Evolutionary conservation across 129 eudicot genomes (phyloP), one percentile per base, ranked within the genome.

Genomic region (Pulicaria dysenterica): DNA sequence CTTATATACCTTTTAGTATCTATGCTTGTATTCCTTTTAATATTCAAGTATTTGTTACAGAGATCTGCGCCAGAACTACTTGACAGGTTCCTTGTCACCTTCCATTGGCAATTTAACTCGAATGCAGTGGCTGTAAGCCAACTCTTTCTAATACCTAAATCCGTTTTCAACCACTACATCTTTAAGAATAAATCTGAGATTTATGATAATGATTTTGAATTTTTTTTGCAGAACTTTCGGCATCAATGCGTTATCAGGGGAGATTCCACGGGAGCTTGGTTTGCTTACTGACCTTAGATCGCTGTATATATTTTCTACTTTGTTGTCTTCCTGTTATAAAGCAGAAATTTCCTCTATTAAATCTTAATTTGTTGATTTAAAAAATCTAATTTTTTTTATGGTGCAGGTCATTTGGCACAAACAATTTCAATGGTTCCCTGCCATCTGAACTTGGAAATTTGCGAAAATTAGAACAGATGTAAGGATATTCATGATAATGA

Each of bases 211-310:
- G 39, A 45, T 31, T 67, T 42, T 48, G 31, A 46, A 37, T 45
- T 43, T 12, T 64, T 12, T 64, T 6, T 45, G 3, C 57, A 89
- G 98, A 83, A 65, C 51, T 60, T 0, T 92, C 10, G 85, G 96
- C 66, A 76, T 73, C 19, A 92, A 92, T 82, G 88, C 96, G 5
- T 80, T 92, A 43, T 88, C 93, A 5, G 96, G 96, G 66, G 70
- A 36, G 73, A 58, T 92, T 41, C 95, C 97, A 12, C 58, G 63
- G 31, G 95, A 87, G 84, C 79, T 89, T 7, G 96, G 96, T 6
- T 53, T 1, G 47, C 91, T 92, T 63, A 83, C 85, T 11, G 87
- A 83, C 5, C 81, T 89, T 49, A 67, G 69, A 76, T 67, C 17
- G 0, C 13, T 76, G 80, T 76, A 58, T 57, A 24, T 9, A 11